Conservation (phyloP, 2,329 filamentous ascomycete genomes). For the Huntiella savannae region DNA sequence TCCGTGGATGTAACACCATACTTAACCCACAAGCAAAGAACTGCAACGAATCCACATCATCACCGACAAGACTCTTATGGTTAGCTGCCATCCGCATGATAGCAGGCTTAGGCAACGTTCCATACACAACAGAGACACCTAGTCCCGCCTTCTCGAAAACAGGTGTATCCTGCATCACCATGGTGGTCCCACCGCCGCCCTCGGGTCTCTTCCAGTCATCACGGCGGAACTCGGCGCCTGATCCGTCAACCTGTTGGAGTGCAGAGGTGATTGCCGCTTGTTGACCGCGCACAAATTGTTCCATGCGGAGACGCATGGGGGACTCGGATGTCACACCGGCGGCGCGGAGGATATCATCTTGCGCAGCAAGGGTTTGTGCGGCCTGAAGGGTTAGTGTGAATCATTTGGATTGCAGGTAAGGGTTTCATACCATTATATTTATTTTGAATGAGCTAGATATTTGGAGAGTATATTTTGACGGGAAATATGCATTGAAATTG, state of each 20-base stretch:
- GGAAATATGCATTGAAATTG: too few relatives aligned
- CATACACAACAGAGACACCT: conserved; percentile 89
- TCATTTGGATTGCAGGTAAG: too few relatives aligned
- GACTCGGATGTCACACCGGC: conserved; percentile 55
- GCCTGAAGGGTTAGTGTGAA: background rate
- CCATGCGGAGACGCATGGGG: conserved; percentile 95
- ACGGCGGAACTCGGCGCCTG: conserved; percentile 41
- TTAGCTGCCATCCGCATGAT: conserved; percentile 88
- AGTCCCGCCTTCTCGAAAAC: conserved; percentile 97
- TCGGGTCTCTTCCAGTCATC: conserved; percentile 79
- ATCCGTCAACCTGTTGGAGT: conserved; percentile 65
- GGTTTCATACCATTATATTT: too few relatives aligned
- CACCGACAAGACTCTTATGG: conserved; percentile 67
- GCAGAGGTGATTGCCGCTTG: conserved; percentile 73
- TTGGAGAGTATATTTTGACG: too few relatives aligned
- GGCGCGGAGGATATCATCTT: conserved; percentile 53
- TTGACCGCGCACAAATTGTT: conserved; percentile 83
- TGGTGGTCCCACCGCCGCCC: conserved; percentile 84
- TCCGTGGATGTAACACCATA: conserved; percentile 79
- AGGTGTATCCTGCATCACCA: conserved; percentile 86
- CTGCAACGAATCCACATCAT: conserved; percentile 58
- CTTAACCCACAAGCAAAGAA: conserved; percentile 93
- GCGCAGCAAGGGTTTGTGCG: conserved; percentile 27
- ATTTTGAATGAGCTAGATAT: too few relatives aligned
- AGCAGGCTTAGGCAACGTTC: conserved; percentile 65